Base-by-base conservation (phyloP, 805 yeast species). In the Ogataea methanolica region DNA sequence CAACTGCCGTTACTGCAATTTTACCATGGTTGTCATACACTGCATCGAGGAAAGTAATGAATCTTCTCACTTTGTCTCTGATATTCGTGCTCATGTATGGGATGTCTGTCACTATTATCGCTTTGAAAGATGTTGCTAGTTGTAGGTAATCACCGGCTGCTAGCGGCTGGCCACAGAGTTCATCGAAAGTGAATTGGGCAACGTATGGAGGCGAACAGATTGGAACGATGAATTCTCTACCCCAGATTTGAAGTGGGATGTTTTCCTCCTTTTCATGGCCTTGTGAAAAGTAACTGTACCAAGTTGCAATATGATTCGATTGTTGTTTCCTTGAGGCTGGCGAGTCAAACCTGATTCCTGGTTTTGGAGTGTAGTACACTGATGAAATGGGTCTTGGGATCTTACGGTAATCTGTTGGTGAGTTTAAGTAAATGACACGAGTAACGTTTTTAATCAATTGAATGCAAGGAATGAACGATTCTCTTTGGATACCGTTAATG, bases 141-240 rank as follows among this genome's bases (percentile, higher is more conserved):
- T 89, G 82, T 39, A 94, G 74, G 61, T 94, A 94, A 65, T 94
- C 99, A 9, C 97, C 98, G 0, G 98, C 97, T 16, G 96, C 90
- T 52, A 88, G 68, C 11, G 95, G 92, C 51, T 75, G 70, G 1
- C 96, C 97, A 65, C 98, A 94, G 33, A 94, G 71, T 62, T 94
- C 84, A 42, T 80, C 79, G 61, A 94, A 94, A 4, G 94, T 77
- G 65, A 90, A 92, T 65, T 88, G 94, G 1, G 97, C 97, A 21
- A 91, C 97, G 43, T 78, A 69, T 22, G 88, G 85, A 22, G 89
- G 86, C 1, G 87, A 78, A 41, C 90, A 80, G 48, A 68, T 70
- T 1, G 98, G 98, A 7, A 94, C 89, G 3, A 65, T 61, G 17
- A 94, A 69, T 39, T 82, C 74, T 52, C 99, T 74, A 23, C 99